phyloP scores from a whole-genome alignment of 768 basidiomycete genomes.

The Mycena floridula region DNA sequence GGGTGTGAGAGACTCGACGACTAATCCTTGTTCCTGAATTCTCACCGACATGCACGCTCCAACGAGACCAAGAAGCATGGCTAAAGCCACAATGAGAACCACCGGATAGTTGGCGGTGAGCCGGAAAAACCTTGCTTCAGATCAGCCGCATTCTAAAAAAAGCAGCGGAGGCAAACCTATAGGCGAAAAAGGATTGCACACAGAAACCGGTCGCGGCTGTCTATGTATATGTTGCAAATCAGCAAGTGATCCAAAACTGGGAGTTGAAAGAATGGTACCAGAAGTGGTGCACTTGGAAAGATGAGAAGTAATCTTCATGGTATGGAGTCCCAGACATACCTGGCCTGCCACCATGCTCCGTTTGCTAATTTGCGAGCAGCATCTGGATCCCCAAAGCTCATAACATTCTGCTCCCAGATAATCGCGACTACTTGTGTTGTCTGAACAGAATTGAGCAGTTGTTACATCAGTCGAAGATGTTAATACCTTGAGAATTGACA shows the following conservation, averaged over 20 bases:
- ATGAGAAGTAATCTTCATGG: neutral
- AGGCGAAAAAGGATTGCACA: neutral
- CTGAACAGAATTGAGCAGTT: neutral
- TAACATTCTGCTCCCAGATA: conserved; percentile 9
- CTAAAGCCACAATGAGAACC: neutral
- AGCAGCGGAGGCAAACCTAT: neutral
- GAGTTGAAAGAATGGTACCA: too few species aligned
- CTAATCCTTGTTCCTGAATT: too few species aligned
- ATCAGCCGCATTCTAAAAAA: neutral
- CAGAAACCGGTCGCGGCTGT: neutral
- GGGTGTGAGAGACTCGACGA: neutral
- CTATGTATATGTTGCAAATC: too few species aligned
- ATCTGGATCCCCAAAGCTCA: neutral
- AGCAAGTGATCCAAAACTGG: too few species aligned
- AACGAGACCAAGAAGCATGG: neutral
- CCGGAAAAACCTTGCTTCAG: neutral
- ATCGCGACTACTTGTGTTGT: conserved; percentile 6
- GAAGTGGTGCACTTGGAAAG: neutral
- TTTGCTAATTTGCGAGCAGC: neutral
- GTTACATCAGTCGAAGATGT: neutral
- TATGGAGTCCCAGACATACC: neutral
- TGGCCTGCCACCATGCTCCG: neutral
- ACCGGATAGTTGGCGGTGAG: neutral
- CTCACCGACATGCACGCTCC: neutral
- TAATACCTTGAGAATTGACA: neutral